Evolutionary conservation across 805 yeast species (phyloP).

Genomic region (Barnettozyma populi): DNA sequence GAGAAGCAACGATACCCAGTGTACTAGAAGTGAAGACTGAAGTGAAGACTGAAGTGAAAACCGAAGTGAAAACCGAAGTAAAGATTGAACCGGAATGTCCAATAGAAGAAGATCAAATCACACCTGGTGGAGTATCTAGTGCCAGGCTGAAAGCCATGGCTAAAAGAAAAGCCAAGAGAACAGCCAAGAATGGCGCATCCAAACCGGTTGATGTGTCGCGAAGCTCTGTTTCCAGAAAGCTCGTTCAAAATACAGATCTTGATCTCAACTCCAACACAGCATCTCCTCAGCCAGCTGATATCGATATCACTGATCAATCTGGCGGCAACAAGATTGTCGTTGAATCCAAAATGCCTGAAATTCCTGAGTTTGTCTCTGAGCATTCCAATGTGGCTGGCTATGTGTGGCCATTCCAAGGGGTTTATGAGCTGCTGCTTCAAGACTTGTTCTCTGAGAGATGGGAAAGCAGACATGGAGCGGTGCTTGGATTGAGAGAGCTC

Average conservation of each 20-base stretch:
- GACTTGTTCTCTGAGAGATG: slow-evolving; percentile 82
- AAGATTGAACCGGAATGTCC: slow-evolving; percentile 5
- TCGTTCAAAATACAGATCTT: slow-evolving; percentile 32
- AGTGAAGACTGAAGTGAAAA: slow-evolving; percentile 8
- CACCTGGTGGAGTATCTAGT: slow-evolving; percentile 33
- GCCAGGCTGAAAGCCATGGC: slow-evolving; percentile 93
- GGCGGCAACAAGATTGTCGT: slow-evolving; percentile 80
- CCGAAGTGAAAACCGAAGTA: slow-evolving; percentile 34
- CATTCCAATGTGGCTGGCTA: slow-evolving; percentile 67
- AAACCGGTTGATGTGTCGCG: slow-evolving; percentile 64
- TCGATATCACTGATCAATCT: slow-evolving; percentile 70
- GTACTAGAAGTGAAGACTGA: slow-evolving; percentile 38
- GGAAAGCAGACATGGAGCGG: slow-evolving; percentile 96
- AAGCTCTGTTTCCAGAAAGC: slow-evolving; percentile 56
- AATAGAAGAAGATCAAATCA: slow-evolving; percentile 1
- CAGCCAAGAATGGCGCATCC: slow-evolving; percentile 45
- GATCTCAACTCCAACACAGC: slow-evolving; percentile 19
- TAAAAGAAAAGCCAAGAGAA: slow-evolving; percentile 78
- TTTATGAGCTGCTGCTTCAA: slow-evolving; percentile 71
- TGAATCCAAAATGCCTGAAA: slow-evolving; percentile 63
- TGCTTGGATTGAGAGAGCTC: slow-evolving; percentile 85
- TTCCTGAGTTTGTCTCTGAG: slow-evolving; percentile 63
- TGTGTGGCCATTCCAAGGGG: slow-evolving; percentile 93
- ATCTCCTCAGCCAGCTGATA: slow-evolving; percentile 18
- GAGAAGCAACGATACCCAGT: slow-evolving; percentile 40